Evolutionary conservation across 164 flowering plant genomes (phyloP).

Genomic region (Cinnamomum micranthum): DNA sequence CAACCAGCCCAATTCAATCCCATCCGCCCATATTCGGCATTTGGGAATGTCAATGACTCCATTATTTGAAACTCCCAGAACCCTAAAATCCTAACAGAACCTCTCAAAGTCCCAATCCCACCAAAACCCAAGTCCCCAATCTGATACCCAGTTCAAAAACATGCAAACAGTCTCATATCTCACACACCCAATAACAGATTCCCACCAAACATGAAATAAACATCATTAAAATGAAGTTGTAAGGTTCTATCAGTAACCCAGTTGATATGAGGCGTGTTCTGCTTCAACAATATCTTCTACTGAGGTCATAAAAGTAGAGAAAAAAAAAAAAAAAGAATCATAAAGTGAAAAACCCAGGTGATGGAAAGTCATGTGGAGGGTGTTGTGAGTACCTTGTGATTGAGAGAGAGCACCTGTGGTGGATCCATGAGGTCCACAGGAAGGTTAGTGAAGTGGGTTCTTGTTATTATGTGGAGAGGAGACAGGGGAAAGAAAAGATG

Average conservation of each 20-base stretch:
- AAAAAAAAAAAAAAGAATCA: too few relatives aligned
- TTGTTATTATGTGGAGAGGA: constrained; percentile 1
- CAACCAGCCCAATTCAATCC: constrained; percentile 41
- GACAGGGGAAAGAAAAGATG: background rate
- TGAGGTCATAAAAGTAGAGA: too few relatives aligned
- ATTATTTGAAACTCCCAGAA: constrained; percentile 36
- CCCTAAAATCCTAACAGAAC: constrained; percentile 14
- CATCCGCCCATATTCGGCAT: constrained; percentile 41
- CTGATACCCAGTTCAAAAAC: constrained; percentile 6
- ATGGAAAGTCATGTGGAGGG: background rate
- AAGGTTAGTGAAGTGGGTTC: background rate
- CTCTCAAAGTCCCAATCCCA: background rate
- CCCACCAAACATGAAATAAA: background rate
- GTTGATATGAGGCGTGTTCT: background rate
- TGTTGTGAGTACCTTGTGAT: background rate
- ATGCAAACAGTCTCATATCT: constrained; percentile 6
- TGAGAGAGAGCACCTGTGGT: background rate
- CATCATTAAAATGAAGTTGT: background rate
- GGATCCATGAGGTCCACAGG: constrained; percentile 9
- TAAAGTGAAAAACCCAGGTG: too few relatives aligned
- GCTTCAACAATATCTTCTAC: too few relatives aligned
- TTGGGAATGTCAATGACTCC: constrained; percentile 63
- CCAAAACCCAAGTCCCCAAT: background rate
- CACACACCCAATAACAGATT: constrained; percentile 4
- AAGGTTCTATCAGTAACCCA: background rate